phyloP scores from a whole-genome alignment of 257 asterid species.

The Agastache rugosa region DNA sequence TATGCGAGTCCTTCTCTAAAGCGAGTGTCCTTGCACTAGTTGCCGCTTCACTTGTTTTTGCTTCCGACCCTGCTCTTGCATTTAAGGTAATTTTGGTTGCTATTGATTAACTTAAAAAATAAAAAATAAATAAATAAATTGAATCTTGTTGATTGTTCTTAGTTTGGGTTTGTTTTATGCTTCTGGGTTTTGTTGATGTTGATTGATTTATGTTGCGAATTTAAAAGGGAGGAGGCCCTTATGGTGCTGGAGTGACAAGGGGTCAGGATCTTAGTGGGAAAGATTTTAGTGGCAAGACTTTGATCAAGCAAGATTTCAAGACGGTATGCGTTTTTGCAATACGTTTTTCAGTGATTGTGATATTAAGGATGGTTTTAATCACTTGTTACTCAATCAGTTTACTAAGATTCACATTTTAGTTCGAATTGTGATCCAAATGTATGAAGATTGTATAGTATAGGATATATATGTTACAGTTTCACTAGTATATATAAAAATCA shows the following conservation, averaged over 20 bases:
- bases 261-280: conserved; percentile 93
- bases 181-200: conserved; percentile 20
- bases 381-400: background rate
- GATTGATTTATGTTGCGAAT: conserved; percentile 18
- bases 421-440: background rate
- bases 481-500: background rate
- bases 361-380: background rate
- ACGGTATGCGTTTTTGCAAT: conserved; percentile 51
- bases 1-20: conserved; percentile 62
- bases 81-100: conserved; percentile 59
- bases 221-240: conserved; percentile 93
- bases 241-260: conserved; percentile 93
- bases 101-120: background rate
- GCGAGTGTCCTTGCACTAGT: conserved; percentile 65
- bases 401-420: background rate
- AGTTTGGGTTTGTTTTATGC: background rate
- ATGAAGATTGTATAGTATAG: conserved; percentile 1
- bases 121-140: background rate
- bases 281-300: conserved; percentile 86
- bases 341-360: conserved; percentile 1
- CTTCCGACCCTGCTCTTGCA: conserved; percentile 89
- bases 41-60: conserved; percentile 75
- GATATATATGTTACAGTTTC: background rate
- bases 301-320: conserved; percentile 93
- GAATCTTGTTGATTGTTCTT: conserved; percentile 17